phyloP scores from a whole-genome alignment of 352 stramenopile species.

The Phytophthora macrochlamydospora region DNA sequence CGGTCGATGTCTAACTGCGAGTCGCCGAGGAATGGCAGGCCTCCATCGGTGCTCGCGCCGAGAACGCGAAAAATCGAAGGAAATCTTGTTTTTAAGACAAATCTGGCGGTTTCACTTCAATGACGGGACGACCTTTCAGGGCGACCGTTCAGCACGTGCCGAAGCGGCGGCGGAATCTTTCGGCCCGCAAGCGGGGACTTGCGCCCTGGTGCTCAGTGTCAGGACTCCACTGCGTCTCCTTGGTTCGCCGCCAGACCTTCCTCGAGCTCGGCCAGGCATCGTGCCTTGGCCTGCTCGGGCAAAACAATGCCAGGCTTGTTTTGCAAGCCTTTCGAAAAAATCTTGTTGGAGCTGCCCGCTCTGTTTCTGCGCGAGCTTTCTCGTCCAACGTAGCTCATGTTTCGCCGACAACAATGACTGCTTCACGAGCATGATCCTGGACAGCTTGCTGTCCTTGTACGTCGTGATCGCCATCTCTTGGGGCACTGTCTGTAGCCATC shows the following conservation, averaged over 20 bases:
- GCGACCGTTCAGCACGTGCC: neutral
- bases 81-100: slow-evolving; percentile 10
- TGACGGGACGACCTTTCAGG: neutral
- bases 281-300: too few species aligned
- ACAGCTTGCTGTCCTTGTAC: neutral
- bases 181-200: too few species aligned
- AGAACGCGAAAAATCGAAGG: slow-evolving; percentile 37
- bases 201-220: neutral
- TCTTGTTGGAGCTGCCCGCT: too few species aligned
- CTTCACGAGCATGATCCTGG: too few species aligned
- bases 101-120: slow-evolving; percentile 4
- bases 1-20: slow-evolving; percentile 4
- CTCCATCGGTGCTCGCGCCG: slow-evolving; percentile 17
- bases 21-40: slow-evolving; percentile 24
- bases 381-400: too few species aligned
- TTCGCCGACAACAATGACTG: too few species aligned
- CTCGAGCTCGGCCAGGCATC: too few species aligned
- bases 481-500: too few species aligned
- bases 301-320: too few species aligned
- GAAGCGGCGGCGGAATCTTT: neutral
- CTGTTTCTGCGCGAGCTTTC: too few species aligned
- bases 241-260: too few species aligned
- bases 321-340: too few species aligned
- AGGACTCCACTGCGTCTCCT: neutral
- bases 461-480: neutral